Evolutionary conservation across 2,329 filamentous ascomycete genomes (phyloP).

Genomic region (Phyllachora maydis): DNA sequence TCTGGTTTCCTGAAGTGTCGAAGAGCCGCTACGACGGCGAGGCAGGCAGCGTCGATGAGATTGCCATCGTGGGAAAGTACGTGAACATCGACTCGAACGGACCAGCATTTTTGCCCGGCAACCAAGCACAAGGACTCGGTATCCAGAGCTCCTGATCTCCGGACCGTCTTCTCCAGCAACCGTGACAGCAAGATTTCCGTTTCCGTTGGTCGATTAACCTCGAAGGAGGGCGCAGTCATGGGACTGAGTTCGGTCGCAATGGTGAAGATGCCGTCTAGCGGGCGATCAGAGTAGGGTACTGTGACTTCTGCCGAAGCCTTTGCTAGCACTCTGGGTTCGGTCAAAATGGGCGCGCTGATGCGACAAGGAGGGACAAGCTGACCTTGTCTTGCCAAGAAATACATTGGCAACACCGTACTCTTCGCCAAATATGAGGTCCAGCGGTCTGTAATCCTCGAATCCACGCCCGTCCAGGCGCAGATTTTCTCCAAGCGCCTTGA

Average conservation of each 20-base stretch:
- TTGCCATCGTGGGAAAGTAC: constrained; percentile 83
- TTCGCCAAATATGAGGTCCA: constrained; percentile 68
- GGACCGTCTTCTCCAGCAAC: constrained; percentile 82
- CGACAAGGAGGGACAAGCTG: neutral
- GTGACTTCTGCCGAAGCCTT: constrained; percentile 79
- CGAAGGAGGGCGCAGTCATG: constrained; percentile 80
- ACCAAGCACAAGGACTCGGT: constrained; percentile 91
- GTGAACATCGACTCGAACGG: constrained; percentile 77
- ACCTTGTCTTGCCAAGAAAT: constrained; percentile 78
- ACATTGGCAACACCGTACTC: constrained; percentile 84
- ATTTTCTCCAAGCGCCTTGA: constrained; percentile 61
- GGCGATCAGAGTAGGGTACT: constrained; percentile 67
- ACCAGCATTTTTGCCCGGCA: constrained; percentile 80
- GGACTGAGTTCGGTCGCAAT: constrained; percentile 82
- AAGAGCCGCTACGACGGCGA: constrained; percentile 72
- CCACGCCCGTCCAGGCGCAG: constrained; percentile 68
- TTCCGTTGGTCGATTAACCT: constrained; percentile 65
- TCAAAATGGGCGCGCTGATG: neutral
- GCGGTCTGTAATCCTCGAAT: constrained; percentile 58
- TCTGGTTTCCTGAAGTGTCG: constrained; percentile 86
- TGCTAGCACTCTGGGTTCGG: constrained; percentile 46
- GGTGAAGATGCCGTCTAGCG: constrained; percentile 88
- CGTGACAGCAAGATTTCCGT: constrained; percentile 72
- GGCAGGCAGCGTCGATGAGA: constrained; percentile 66
- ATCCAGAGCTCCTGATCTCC: constrained; percentile 78